phyloP scores from a whole-genome alignment of 2,329 filamentous ascomycete species.

The Paramyrothecium roridum region DNA sequence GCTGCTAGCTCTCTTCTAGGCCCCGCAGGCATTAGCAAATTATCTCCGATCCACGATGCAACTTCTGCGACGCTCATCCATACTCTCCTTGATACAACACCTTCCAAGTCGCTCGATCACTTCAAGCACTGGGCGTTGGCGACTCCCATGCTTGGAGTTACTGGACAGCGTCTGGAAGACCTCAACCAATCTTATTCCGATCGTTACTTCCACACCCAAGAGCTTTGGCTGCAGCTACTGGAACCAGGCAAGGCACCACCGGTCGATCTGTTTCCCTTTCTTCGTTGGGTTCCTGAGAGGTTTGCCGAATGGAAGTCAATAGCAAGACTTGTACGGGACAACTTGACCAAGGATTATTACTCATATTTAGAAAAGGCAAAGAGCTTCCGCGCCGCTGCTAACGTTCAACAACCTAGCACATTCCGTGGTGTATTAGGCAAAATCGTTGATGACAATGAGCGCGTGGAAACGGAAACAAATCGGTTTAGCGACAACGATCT shows the following conservation, averaged over 20 bases:
- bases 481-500: slow-evolving; percentile 13
- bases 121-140: slow-evolving; percentile 18
- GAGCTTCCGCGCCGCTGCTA: background rate
- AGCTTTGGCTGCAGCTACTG: slow-evolving; percentile 16
- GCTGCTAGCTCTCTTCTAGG: slow-evolving; percentile 15
- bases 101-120: slow-evolving; percentile 8
- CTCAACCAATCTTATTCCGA: slow-evolving; percentile 7
- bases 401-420: slow-evolving; percentile 4
- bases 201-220: slow-evolving; percentile 16
- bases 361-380: background rate
- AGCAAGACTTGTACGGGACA: slow-evolving; percentile 13
- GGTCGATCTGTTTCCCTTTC: slow-evolving; percentile 17
- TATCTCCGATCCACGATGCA: slow-evolving; percentile 13
- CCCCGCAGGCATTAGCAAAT: slow-evolving; percentile 12
- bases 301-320: slow-evolving; percentile 17
- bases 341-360: slow-evolving; percentile 6
- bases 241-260: slow-evolving; percentile 20
- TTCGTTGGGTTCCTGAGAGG: slow-evolving; percentile 13
- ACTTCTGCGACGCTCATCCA: slow-evolving; percentile 13
- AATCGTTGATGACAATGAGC: slow-evolving; percentile 10
- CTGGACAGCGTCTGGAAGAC: slow-evolving; percentile 12
- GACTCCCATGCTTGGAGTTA: slow-evolving; percentile 18
- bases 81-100: slow-evolving; percentile 9
- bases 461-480: background rate
- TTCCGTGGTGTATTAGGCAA: slow-evolving; percentile 12